phyloP scores from a whole-genome alignment of 2,329 filamentous ascomycete species.

The Biscogniauxia mediterranea region DNA sequence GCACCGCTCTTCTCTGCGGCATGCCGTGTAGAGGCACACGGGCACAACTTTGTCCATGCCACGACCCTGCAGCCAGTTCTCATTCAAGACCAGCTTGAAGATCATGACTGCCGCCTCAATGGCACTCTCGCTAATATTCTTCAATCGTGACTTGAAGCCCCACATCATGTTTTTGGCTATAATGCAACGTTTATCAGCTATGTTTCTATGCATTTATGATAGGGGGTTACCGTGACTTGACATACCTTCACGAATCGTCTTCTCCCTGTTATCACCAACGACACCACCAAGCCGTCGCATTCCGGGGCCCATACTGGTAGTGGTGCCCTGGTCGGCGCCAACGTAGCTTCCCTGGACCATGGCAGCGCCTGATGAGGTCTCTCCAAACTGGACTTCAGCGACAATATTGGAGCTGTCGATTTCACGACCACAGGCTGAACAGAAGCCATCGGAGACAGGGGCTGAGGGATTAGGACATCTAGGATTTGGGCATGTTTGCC shows the following conservation, averaged over 20 bases:
- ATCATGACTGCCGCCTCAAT: constrained; percentile 67
- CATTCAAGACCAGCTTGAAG: constrained; percentile 71
- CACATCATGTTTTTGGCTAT: constrained; percentile 55
- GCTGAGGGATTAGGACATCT: constrained; percentile 58
- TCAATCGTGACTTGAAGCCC: constrained; percentile 59
- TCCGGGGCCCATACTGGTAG: constrained; percentile 64
- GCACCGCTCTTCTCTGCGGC: constrained; percentile 74
- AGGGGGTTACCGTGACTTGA: neutral
- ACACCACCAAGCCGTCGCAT: constrained; percentile 58
- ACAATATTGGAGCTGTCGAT: constrained; percentile 87
- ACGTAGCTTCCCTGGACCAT: constrained; percentile 89
- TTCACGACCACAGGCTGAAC: constrained; percentile 80
- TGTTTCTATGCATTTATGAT: neutral
- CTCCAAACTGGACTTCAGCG: constrained; percentile 86
- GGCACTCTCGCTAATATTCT: constrained; percentile 57
- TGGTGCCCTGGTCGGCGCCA: constrained; percentile 79
- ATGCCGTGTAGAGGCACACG: constrained; percentile 88
- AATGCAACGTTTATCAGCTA: constrained; percentile 20
- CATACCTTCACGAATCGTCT: constrained; percentile 52
- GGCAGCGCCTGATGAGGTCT: constrained; percentile 80
- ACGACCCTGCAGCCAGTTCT: constrained; percentile 83
- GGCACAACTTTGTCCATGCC: constrained; percentile 81
- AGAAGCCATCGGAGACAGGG: constrained; percentile 62
- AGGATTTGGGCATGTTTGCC: constrained; percentile 53
- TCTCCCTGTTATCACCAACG: constrained; percentile 55